Evolutionary conservation across 2,329 filamentous ascomycete genomes (phyloP).

Genomic region (Trichoderma endophyticum): DNA sequence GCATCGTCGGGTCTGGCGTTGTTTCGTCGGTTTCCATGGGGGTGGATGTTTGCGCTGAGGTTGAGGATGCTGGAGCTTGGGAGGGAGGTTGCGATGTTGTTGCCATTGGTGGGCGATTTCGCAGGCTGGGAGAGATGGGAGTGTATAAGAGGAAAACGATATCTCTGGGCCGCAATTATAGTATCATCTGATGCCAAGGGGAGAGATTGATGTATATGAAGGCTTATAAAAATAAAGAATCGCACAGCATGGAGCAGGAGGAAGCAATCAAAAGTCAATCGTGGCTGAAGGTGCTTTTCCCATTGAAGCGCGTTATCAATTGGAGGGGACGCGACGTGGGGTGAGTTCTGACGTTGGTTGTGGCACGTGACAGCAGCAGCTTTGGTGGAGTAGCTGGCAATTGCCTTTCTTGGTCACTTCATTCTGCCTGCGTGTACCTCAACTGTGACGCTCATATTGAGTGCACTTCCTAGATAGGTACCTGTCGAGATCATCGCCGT

Average conservation of each 20-base stretch:
- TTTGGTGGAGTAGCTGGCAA: background rate
- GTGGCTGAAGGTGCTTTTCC: background rate
- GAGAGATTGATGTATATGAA: background rate
- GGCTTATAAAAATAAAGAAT: background rate
- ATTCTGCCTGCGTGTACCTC: background rate
- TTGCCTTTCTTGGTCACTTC: background rate
- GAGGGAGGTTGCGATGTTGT: background rate
- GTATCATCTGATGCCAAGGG: background rate
- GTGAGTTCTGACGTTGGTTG: background rate
- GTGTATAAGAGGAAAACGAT: background rate
- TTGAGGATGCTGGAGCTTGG: background rate
- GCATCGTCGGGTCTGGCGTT: background rate
- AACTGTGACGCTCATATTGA: background rate
- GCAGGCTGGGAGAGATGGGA: background rate
- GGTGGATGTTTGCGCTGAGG: background rate
- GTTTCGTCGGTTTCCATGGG: constrained; percentile 5
- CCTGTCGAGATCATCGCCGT: background rate
- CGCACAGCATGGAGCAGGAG: background rate
- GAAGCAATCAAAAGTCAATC: background rate
- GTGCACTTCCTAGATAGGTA: too few species aligned
- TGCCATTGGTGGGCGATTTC: background rate
- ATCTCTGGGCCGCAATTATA: background rate
- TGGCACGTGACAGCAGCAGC: background rate
- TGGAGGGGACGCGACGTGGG: constrained; percentile 20
- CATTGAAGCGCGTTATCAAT: background rate